phyloP scores from a whole-genome alignment of 345 rosid species.

The Citrus maxima region DNA sequence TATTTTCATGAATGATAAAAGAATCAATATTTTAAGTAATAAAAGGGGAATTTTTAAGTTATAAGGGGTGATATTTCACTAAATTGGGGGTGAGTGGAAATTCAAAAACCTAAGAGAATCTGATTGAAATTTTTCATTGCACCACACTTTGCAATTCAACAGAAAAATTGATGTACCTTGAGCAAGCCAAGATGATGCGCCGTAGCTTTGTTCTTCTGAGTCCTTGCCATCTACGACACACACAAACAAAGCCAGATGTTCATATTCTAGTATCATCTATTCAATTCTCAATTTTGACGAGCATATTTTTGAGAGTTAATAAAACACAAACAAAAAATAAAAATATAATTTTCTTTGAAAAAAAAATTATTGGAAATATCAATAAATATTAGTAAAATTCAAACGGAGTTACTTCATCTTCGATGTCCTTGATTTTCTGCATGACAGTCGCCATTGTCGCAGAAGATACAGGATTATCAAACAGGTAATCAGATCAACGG shows the following conservation, averaged over 20 bases:
- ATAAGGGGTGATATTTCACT: not conserved
- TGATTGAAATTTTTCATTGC: not conserved
- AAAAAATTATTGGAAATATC: not conserved
- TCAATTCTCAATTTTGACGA: not conserved
- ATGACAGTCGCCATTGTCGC: conserved; percentile 72
- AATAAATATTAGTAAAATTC: not conserved
- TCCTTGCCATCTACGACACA: conserved; percentile 79
- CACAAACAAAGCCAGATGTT: conserved; percentile 4
- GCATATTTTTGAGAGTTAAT: not conserved
- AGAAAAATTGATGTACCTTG: conserved; percentile 43
- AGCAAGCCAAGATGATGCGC: conserved; percentile 96
- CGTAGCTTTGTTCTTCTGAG: conserved; percentile 98
- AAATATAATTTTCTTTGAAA: not conserved
- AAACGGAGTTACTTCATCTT: conserved; percentile 60
- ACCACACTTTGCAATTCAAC: not conserved
- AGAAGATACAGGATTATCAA: not conserved
- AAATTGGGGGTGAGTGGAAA: not conserved
- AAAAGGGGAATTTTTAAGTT: not conserved
- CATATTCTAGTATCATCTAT: not conserved
- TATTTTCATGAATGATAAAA: not conserved
- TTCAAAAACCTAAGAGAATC: not conserved
- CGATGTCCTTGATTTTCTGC: conserved; percentile 90
- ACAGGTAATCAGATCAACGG: not conserved
- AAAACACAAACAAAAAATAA: not conserved
- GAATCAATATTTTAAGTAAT: not conserved